These are phyloP conservation scores for Leishmania gerbilli DNA, from an alignment of 208 protist species.

Conservation along the genomic window DNA sequence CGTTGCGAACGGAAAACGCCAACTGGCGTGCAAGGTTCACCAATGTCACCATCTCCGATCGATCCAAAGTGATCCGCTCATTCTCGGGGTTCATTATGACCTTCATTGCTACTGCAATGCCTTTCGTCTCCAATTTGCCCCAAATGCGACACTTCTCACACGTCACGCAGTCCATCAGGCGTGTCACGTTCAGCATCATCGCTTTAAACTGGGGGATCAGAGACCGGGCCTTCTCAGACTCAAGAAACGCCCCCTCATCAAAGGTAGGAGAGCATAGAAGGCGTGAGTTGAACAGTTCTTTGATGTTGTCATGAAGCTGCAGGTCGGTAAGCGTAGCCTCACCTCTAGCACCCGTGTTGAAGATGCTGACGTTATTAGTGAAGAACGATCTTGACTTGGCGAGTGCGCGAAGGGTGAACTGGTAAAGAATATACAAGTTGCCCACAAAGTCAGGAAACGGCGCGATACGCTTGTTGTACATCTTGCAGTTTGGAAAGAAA, in stretches of 20 bases:
- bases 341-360: conserved; percentile 54
- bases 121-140: conserved; percentile 90
- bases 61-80: conserved; percentile 36
- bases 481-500: conserved; percentile 87
- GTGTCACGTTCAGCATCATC: conserved; percentile 83
- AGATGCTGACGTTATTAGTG: conserved; percentile 46
- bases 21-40: conserved; percentile 85
- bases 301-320: conserved; percentile 46
- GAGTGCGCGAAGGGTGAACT: conserved; percentile 87
- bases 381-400: conserved; percentile 69
- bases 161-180: conserved; percentile 91
- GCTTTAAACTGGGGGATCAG: conserved; percentile 77
- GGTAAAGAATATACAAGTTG: conserved; percentile 89
- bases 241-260: conserved; percentile 80
- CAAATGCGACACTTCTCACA: conserved; percentile 94
- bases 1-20: conserved; percentile 73
- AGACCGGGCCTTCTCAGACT: conserved; percentile 48
- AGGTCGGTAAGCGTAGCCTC: conserved; percentile 48
- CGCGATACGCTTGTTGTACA: conserved; percentile 64
- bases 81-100: conserved; percentile 61
- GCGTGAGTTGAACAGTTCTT: conserved; percentile 58
- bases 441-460: conserved; percentile 64
- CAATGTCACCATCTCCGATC: conserved; percentile 81
- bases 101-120: conserved; percentile 82
- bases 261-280: conserved; percentile 79